Percentiles rank a stretch among this genome's conserved stretches.
Evolutionary conservation across 495 filamentous ascomycete genomes (phyloP).

Genomic region (Aspergillus funiculosus): DNA sequence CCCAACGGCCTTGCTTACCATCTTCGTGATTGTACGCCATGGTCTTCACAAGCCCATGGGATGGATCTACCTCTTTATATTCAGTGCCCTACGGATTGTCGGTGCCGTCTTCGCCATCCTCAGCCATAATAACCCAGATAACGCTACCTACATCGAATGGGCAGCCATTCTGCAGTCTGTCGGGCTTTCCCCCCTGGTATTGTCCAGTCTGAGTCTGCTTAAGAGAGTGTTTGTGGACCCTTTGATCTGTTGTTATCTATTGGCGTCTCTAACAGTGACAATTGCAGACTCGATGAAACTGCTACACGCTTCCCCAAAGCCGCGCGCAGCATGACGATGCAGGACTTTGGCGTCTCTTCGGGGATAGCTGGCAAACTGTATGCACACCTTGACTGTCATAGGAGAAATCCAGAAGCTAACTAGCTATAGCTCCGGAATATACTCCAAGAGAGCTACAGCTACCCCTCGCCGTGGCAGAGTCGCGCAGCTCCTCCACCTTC

Average conservation of each 20-base stretch:
- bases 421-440: conserved; percentile 3
- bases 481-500: conserved; percentile 16
- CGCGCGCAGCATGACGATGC: background rate
- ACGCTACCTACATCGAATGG: conserved; percentile 14
- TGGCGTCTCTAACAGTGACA: background rate
- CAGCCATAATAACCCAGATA: conserved; percentile 12
- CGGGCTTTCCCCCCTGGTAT: conserved; percentile 16
- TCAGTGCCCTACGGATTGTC: conserved; percentile 13
- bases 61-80: conserved; percentile 20
- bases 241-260: background rate
- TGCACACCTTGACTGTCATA: background rate
- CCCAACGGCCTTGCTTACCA: conserved; percentile 9
- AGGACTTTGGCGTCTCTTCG: background rate
- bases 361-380: background rate
- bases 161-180: conserved; percentile 15
- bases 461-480: conserved; percentile 12
- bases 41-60: conserved; percentile 16
- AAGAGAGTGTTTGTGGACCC: conserved; percentile 15
- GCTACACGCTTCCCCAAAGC: background rate
- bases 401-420: too few relatives aligned
- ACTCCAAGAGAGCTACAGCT: conserved; percentile 14
- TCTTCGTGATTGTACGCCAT: conserved; percentile 14
- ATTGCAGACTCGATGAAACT: conserved; percentile 10
- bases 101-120: conserved; percentile 16
- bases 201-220: conserved; percentile 14